A percentile compares a stretch with the other conserved stretches of the same genome.
Evolutionary conservation across 2,329 filamentous ascomycete genomes (phyloP).

Genomic region (Corinectria fuckeliana): DNA sequence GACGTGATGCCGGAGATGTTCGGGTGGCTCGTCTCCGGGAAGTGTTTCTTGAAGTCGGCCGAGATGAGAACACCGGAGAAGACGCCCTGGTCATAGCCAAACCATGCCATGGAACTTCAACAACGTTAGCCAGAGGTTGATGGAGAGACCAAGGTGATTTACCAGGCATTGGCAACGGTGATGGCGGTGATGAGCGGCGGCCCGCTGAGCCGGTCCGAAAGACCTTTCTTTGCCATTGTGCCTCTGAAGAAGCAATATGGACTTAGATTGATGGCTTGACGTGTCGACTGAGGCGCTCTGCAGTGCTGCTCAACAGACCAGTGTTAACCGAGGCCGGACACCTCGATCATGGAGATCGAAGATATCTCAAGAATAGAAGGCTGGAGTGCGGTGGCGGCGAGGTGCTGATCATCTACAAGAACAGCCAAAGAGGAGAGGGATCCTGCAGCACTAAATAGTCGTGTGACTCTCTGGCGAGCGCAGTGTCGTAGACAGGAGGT

Average conservation of each 20-base stretch:
- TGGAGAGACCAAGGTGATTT: background rate
- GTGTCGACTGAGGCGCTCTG: background rate
- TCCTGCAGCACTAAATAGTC: constrained; percentile 15
- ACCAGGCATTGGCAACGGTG: constrained; percentile 38
- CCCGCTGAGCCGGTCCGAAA: constrained; percentile 30
- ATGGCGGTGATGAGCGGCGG: constrained; percentile 32
- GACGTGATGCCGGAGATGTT: constrained; percentile 53
- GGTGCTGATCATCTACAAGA: constrained; percentile 10
- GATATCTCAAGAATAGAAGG: background rate
- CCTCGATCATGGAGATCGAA: background rate
- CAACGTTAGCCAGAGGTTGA: background rate
- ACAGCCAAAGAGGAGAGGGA: constrained; percentile 7
- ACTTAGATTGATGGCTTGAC: background rate
- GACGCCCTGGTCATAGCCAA: constrained; percentile 48
- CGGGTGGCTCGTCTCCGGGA: constrained; percentile 46
- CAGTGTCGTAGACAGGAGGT: background rate
- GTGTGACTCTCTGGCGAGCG: background rate
- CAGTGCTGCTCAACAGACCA: background rate
- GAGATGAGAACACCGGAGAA: constrained; percentile 52
- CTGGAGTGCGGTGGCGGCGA: background rate
- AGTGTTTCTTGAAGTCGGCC: constrained; percentile 46
- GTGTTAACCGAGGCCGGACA: background rate
- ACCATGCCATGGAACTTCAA: constrained; percentile 40
- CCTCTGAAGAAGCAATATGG: background rate
- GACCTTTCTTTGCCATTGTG: constrained; percentile 15